phyloP scores from a whole-genome alignment of 306 rosid genomes.

The Trifolium repens region DNA sequence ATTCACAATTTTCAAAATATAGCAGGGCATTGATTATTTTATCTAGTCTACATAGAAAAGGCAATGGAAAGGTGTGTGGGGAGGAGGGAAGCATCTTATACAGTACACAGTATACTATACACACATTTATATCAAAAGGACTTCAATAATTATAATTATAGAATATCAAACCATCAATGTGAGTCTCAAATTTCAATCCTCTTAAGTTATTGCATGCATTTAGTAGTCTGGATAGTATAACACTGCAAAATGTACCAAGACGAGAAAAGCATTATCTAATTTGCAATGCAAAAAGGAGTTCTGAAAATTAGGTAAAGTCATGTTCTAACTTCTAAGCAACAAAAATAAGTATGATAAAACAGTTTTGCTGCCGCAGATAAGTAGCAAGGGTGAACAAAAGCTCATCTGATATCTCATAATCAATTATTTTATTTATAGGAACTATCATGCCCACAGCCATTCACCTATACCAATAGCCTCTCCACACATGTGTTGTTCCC shows the following conservation, averaged over 20 bases:
- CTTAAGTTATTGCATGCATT: slow-evolving; percentile 14
- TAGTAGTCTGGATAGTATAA: not conserved
- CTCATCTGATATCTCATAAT: not conserved
- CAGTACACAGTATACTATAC: slow-evolving; percentile 1
- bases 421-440: slow-evolving; percentile 9
- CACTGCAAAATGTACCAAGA: not conserved
- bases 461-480: not conserved
- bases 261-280: slow-evolving; percentile 17
- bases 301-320: not conserved
- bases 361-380: slow-evolving; percentile 12
- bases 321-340: slow-evolving; percentile 5
- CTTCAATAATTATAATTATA: not conserved
- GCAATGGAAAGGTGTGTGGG: not conserved
- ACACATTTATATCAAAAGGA: slow-evolving; percentile 16
- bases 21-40: not conserved
- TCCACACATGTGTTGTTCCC: not conserved
- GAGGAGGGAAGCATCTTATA: slow-evolving; percentile 1
- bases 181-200: slow-evolving; percentile 1
- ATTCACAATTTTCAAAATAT: slow-evolving; percentile 17
- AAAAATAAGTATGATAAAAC: slow-evolving; percentile 5
- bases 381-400: not conserved
- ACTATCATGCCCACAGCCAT: not conserved
- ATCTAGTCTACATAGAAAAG: not conserved
- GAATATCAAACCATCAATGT: slow-evolving; percentile 18
- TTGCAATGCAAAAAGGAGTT: not conserved